A percentile compares a stretch with the other conserved stretches of the same genome.
Evolutionary conservation across 2,329 filamentous ascomycete genomes (phyloP).

Genomic region (Emergomyces africanus): DNA sequence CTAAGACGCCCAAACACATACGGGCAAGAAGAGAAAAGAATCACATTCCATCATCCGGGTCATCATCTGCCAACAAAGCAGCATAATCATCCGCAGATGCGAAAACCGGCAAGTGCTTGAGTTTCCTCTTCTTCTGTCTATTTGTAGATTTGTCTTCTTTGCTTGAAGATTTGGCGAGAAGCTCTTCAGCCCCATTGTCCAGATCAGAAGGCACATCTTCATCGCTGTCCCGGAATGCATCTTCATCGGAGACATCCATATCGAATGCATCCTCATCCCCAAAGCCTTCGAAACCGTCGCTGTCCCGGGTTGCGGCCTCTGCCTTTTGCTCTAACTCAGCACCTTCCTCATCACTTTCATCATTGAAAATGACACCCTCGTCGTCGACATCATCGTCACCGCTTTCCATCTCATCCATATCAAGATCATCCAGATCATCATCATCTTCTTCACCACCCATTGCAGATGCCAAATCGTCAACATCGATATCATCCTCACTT

Average conservation of each 20-base stretch:
- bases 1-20: background rate
- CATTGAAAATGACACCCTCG: slow-evolving; percentile 34
- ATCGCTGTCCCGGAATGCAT: slow-evolving; percentile 39
- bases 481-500: slow-evolving; percentile 46
- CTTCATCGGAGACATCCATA: slow-evolving; percentile 34
- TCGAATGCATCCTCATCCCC: slow-evolving; percentile 44
- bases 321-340: slow-evolving; percentile 37
- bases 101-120: slow-evolving; percentile 85
- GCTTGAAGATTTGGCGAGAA: slow-evolving; percentile 27
- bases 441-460: slow-evolving; percentile 34
- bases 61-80: slow-evolving; percentile 60
- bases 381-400: slow-evolving; percentile 27
- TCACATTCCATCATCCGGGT: slow-evolving; percentile 31
- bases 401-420: slow-evolving; percentile 27
- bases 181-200: slow-evolving; percentile 29
- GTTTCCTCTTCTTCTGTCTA: slow-evolving; percentile 59
- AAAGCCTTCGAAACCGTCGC: slow-evolving; percentile 19
- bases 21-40: background rate
- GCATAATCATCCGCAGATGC: slow-evolving; percentile 92
- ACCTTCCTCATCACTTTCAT: slow-evolving; percentile 35
- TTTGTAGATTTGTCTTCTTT: slow-evolving; percentile 26
- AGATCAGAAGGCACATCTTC: slow-evolving; percentile 42
- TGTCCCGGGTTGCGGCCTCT: slow-evolving; percentile 23
- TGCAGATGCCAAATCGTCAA: slow-evolving; percentile 41
- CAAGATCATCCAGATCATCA: slow-evolving; percentile 27